phyloP scores from a whole-genome alignment of 2,329 filamentous ascomycete genomes.

The Neopestalotiopsis clavispora region DNA sequence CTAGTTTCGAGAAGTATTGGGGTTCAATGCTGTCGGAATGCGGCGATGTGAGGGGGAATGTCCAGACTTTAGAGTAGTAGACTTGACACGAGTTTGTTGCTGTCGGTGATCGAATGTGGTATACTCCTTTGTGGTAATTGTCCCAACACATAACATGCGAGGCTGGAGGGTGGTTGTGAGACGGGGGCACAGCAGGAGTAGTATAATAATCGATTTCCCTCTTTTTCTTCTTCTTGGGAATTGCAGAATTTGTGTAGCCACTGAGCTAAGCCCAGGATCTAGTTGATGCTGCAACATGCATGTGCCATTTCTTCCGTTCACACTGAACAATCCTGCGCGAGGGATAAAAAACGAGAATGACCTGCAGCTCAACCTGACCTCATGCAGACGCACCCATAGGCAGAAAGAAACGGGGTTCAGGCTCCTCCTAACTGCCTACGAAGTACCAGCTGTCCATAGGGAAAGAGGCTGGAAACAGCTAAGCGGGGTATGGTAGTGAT shows the following conservation, averaged over 20 bases:
- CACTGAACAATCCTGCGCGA: not conserved
- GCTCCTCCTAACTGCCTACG: not conserved
- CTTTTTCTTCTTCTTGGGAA: not conserved
- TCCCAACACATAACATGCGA: no score
- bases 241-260: not conserved
- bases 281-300: not conserved
- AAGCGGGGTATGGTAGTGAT: not conserved
- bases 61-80: no score
- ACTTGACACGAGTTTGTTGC: no score
- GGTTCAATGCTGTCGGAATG: not conserved
- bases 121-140: no score
- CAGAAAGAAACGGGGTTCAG: not conserved
- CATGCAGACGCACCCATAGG: not conserved
- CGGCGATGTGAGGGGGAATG: not conserved
- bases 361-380: not conserved
- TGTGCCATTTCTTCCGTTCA: not conserved
- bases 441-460: not conserved
- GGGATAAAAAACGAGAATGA: not conserved
- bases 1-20: not conserved
- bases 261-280: constrained; percentile 1
- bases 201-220: not conserved
- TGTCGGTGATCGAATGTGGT: no score
- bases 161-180: no score
- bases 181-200: not conserved
- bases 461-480: no score